Percentiles rank a stretch among this genome's conserved stretches.
Conservation (phyloP, 2,329 filamentous ascomycete species). For the Fusarium mundagurra region DNA sequence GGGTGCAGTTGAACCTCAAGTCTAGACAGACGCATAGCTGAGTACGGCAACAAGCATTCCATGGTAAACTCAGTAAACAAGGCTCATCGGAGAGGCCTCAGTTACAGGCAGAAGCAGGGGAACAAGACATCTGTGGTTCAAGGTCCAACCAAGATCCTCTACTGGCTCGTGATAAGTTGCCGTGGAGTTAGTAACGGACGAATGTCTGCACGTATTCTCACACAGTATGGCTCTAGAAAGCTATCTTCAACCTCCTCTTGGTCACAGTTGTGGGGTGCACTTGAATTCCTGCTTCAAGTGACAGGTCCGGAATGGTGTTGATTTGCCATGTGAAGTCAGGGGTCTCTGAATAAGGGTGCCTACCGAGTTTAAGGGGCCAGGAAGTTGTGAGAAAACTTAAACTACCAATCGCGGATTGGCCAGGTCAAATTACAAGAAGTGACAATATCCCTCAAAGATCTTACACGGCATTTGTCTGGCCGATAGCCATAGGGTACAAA, state of each 20-base stretch:
- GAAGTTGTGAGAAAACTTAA: background rate
- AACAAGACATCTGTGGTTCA: slow-evolving; percentile 20
- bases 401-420: background rate
- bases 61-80: slow-evolving; percentile 18
- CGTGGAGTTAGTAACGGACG: slow-evolving; percentile 26
- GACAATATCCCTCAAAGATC: background rate
- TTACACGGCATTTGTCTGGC: slow-evolving; percentile 3
- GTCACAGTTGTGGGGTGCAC: slow-evolving; percentile 14
- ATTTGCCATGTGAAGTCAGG: slow-evolving; percentile 7
- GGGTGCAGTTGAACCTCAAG: slow-evolving; percentile 35
- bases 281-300: slow-evolving; percentile 18
- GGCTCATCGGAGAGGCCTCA: slow-evolving; percentile 15
- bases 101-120: slow-evolving; percentile 38
- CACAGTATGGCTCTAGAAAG: slow-evolving; percentile 2
- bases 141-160: slow-evolving; percentile 19
- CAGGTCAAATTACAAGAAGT: background rate
- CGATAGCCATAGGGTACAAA: slow-evolving; percentile 9
- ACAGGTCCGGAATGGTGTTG: slow-evolving; percentile 6
- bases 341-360: slow-evolving; percentile 7
- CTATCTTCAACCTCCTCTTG: background rate
- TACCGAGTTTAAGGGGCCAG: background rate
- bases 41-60: background rate
- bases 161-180: slow-evolving; percentile 24
- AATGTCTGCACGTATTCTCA: slow-evolving; percentile 27
- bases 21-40: slow-evolving; percentile 1